Evolutionary conservation across 2,329 filamentous ascomycete species (phyloP).

Genomic region (Corinectria fuckeliana): DNA sequence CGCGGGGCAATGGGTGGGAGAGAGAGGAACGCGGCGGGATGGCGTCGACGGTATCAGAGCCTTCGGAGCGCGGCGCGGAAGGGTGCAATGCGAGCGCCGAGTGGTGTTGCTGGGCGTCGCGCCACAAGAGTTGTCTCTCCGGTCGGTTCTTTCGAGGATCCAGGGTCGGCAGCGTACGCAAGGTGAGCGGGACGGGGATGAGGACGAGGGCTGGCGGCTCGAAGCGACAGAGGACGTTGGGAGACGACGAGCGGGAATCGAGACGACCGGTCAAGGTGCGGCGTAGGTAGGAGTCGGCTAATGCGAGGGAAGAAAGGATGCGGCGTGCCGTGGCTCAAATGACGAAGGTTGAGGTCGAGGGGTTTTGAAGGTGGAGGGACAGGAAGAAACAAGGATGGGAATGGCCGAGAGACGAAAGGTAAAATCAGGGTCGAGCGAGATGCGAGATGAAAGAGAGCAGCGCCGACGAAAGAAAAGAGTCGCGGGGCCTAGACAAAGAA

Average conservation of each 20-base stretch:
- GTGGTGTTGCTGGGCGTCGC: constrained; percentile 14
- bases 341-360: background rate
- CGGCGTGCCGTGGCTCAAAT: background rate
- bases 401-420: constrained; percentile 1
- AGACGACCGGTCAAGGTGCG: background rate
- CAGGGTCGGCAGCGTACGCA: constrained; percentile 19
- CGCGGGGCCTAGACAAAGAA: background rate
- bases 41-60: constrained; percentile 9
- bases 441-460: constrained; percentile 16
- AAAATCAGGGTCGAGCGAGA: constrained; percentile 5
- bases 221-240: no score
- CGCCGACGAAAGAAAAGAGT: background rate
- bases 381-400: background rate
- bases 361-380: constrained; percentile 19
- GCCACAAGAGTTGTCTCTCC: constrained; percentile 14
- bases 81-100: background rate
- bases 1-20: constrained; percentile 26
- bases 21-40: constrained; percentile 21
- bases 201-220: no score
- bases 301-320: background rate
- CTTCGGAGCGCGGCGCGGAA: constrained; percentile 7
- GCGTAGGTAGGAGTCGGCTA: constrained; percentile 1
- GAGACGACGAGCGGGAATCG: constrained; percentile 10
- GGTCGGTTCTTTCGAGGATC: constrained; percentile 17
- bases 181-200: constrained; percentile 12